phyloP scores from a whole-genome alignment of 305 asterid genomes.

The Solanum hybrid region DNA sequence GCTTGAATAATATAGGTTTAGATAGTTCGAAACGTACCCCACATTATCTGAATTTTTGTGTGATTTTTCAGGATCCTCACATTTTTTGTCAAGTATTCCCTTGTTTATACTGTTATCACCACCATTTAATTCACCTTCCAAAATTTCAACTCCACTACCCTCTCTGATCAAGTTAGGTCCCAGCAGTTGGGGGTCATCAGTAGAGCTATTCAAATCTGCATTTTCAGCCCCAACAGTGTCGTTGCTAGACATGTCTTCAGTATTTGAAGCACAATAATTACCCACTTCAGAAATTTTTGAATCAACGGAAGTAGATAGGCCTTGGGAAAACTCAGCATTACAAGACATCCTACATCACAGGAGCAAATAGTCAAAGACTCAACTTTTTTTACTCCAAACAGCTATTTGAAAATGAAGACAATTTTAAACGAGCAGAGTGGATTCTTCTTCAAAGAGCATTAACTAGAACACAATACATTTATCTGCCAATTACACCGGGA shows the following conservation, averaged over 20 bases:
- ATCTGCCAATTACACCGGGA: background rate
- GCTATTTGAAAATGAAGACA: background rate
- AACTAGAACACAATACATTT: background rate
- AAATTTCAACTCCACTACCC: slow-evolving; percentile 15
- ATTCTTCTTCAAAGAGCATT: background rate
- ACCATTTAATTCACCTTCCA: slow-evolving; percentile 22
- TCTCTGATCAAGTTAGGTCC: slow-evolving; percentile 16
- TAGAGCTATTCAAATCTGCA: slow-evolving; percentile 22
- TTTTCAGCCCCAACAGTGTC: slow-evolving; percentile 15
- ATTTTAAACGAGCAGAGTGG: background rate
- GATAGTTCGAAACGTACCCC: background rate
- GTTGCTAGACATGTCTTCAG: slow-evolving; percentile 19
- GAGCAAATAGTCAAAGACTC: background rate
- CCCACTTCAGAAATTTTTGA: slow-evolving; percentile 25
- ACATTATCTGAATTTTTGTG: background rate
- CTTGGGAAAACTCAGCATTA: slow-evolving; percentile 10
- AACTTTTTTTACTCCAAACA: background rate
- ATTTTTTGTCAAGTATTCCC: slow-evolving; percentile 12
- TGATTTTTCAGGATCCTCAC: slow-evolving; percentile 19
- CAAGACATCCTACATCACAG: slow-evolving; percentile 7
- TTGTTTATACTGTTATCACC: slow-evolving; percentile 4
- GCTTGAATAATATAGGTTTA: background rate
- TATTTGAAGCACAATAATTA: slow-evolving; percentile 16
- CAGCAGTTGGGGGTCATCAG: slow-evolving; percentile 18
- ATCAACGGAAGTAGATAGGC: slow-evolving; percentile 23